These are phyloP conservation scores for Xanthoparmelia taractica DNA, from an alignment of 495 filamentous ascomycete genomes.

Conservation along the genomic window DNA sequence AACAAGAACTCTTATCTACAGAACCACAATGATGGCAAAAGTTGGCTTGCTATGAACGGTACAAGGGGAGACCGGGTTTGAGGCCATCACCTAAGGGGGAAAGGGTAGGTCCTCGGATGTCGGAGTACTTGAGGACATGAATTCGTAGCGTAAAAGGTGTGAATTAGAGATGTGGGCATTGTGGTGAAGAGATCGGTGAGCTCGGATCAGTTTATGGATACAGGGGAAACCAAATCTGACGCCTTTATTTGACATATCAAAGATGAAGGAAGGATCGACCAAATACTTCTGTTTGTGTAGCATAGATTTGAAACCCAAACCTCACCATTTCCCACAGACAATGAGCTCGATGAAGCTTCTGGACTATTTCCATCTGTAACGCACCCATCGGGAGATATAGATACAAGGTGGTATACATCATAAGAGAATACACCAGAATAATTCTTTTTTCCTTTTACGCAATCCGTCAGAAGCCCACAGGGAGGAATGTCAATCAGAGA, in stretches of 20 bases:
- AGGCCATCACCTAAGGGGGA: no score
- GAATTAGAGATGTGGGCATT: not conserved
- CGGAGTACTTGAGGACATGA: no score
- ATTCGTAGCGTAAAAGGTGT: no score
- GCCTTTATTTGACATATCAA: not conserved
- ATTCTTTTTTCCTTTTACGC: not conserved
- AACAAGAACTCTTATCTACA: no score
- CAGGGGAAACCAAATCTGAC: not conserved
- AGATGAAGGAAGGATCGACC: not conserved
- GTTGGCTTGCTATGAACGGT: no score
- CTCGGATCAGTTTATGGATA: not conserved
- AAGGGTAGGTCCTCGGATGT: no score
- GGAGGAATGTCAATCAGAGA: not conserved
- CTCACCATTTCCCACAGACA: not conserved
- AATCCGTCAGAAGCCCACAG: not conserved
- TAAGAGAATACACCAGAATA: not conserved
- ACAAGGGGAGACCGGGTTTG: no score
- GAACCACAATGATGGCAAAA: no score
- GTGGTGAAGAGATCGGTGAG: not conserved
- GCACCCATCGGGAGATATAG: not conserved
- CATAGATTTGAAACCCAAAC: not conserved
- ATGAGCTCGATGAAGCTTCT: no score
- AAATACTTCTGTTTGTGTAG: conserved; percentile 2
- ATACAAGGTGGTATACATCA: conserved; percentile 4
- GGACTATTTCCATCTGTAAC: not conserved